Conservation (phyloP, 768 basidiomycete genomes). For the Crepidotus variabilis region DNA sequence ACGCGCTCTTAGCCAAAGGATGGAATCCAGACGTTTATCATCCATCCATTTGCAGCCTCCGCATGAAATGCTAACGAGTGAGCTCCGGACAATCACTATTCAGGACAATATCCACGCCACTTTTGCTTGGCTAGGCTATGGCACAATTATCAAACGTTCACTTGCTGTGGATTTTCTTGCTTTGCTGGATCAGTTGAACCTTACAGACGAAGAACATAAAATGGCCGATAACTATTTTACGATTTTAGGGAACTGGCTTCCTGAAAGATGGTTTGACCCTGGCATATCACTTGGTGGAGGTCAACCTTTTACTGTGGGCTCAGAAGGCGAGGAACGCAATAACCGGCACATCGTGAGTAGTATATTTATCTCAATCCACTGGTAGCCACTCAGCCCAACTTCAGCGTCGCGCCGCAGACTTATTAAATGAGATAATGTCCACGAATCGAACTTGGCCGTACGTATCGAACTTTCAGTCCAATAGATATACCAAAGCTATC, state of each 20-base stretch:
- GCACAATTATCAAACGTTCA: slow-evolving; percentile 46
- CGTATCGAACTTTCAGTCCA: slow-evolving; percentile 22
- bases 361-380: not conserved
- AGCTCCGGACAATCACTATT: slow-evolving; percentile 40
- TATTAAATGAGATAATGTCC: slow-evolving; percentile 33
- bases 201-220: slow-evolving; percentile 45
- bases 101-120: slow-evolving; percentile 41
- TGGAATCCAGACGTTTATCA: slow-evolving; percentile 20
- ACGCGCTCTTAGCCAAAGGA: slow-evolving; percentile 40
- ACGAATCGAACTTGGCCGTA: slow-evolving; percentile 5
- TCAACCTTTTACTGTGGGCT: slow-evolving; percentile 57
- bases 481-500: slow-evolving; percentile 6
- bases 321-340: slow-evolving; percentile 56
- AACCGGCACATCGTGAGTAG: slow-evolving; percentile 51
- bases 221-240: slow-evolving; percentile 75
- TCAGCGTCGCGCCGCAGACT: slow-evolving; percentile 42
- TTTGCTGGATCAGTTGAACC: slow-evolving; percentile 39
- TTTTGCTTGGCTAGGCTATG: slow-evolving; percentile 68
- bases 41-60: slow-evolving; percentile 56
- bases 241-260: slow-evolving; percentile 48
- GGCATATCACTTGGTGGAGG: slow-evolving; percentile 59
- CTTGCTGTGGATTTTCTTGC: slow-evolving; percentile 43
- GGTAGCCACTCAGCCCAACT: not conserved
- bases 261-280: slow-evolving; percentile 64
- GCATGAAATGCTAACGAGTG: slow-evolving; percentile 55